These are phyloP conservation scores for Podospora pseudoanserina DNA, from an alignment of 495 filamentous ascomycete genomes.

Conservation along the genomic window DNA sequence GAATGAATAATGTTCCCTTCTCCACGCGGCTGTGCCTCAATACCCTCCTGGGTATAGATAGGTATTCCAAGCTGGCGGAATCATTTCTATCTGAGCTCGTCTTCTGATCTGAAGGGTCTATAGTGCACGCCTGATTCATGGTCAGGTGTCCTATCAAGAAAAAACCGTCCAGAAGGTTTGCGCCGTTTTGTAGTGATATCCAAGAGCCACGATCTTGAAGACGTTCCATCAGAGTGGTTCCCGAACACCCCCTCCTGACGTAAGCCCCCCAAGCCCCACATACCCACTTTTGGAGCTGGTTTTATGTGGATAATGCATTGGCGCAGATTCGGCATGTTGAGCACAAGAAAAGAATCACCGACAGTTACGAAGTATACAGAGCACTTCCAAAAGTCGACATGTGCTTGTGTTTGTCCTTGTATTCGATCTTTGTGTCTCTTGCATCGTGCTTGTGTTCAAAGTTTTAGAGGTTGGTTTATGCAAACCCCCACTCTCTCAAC, in stretches of 20 bases:
- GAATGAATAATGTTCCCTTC: background rate
- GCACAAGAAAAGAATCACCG: background rate
- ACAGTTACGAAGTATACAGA: background rate
- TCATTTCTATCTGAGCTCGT: background rate
- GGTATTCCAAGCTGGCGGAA: no score
- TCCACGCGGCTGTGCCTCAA: background rate
- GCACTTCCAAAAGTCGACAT: background rate
- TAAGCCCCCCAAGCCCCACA: background rate
- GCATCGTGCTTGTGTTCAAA: conserved; percentile 7
- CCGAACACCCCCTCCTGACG: background rate
- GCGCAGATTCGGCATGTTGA: background rate
- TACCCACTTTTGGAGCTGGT: background rate
- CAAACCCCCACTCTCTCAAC: conserved; percentile 18
- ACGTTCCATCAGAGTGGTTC: background rate
- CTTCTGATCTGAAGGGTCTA: background rate
- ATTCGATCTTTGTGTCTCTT: background rate
- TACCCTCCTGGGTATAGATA: background rate
- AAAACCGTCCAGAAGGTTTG: no score
- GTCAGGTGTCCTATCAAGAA: background rate
- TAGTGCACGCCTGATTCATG: background rate
- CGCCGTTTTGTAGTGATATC: background rate
- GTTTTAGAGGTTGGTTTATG: conserved; percentile 32
- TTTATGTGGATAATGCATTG: background rate
- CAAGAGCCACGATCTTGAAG: background rate
- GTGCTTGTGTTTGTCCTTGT: background rate